Base-by-base conservation (phyloP, 176 grass and related monocot species). In the Oryza nivara region DNA sequence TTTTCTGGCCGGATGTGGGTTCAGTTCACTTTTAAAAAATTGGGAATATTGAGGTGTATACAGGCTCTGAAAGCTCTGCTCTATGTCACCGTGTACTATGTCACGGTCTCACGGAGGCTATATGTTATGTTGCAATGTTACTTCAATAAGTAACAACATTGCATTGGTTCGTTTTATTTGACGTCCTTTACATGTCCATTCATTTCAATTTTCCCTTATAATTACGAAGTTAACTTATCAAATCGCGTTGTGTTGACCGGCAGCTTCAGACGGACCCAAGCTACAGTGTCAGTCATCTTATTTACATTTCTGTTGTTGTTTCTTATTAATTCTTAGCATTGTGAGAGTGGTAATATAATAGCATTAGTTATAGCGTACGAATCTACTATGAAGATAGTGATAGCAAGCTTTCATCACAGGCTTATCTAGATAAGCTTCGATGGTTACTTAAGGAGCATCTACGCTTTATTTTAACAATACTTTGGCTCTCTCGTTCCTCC, bases 351-450 rank as follows among this genome's bases (percentile, higher is more conserved):
- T 51, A 43, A 23, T 36, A 46, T 71, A 86, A 61, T 61, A 34
- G 69, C 69, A 30, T 65, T 41, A 12, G 34, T 49, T 46, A 46
- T 51, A 60, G 74, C 74, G 20, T 79, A 17, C 22, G 63, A 68
- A 60, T 54, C 61, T 75, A 64, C 16, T 8, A 23, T 12, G 3
- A 74, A 41, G 75, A 79, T 40, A 79, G 75, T 26, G 87, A 88
- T 63, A 32, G 28, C 80, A 54, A 52, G n/a, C 16, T 74, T 16
- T 11, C 43, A 16, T 65, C n/a, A 8, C 26, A 54, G 6, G 73
- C 41, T 78, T 83, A 78, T 83, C 67, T 52, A 35, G 6, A 16
- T 44, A 38, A 9, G 67, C 80, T 67, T 78, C 9, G 22, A 17
- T 78, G 36, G 56, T 88, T 78, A 52, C 80, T 78, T 72, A 52